A percentile compares a stretch with the other conserved stretches of the same genome.
Conservation (phyloP, 768 basidiomycete species). For the Russula abietina region DNA sequence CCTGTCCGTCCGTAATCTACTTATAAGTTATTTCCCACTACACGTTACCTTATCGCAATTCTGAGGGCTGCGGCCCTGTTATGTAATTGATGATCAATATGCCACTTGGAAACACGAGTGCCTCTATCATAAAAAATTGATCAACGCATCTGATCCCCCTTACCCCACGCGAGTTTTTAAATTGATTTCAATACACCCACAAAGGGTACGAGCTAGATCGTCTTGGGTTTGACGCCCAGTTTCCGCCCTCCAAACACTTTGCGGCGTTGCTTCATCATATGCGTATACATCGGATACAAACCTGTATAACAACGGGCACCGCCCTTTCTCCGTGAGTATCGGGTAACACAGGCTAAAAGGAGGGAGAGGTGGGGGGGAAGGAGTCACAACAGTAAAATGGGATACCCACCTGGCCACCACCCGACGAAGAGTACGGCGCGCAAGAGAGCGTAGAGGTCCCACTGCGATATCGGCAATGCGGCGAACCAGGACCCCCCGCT, state of each 20-base stretch:
- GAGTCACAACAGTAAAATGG: neutral
- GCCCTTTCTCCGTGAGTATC: neutral
- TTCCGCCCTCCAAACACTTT: constrained; percentile 45
- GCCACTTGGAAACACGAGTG: neutral
- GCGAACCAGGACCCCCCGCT: constrained; percentile 25
- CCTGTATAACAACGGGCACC: constrained; percentile 28
- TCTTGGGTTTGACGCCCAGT: constrained; percentile 35
- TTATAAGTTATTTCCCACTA: neutral
- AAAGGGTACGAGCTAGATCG: constrained; percentile 14
- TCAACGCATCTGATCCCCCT: neutral
- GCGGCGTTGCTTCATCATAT: constrained; percentile 54
- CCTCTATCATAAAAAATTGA: neutral
- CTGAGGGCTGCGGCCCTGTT: neutral
- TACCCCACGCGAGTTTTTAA: neutral
- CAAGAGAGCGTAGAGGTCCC: constrained; percentile 35
- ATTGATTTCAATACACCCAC: neutral
- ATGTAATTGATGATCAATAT: neutral
- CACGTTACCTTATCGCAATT: neutral
- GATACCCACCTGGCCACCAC: constrained; percentile 82
- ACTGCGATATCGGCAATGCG: constrained; percentile 33
- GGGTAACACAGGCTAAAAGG: neutral
- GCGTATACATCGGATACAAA: constrained; percentile 49
- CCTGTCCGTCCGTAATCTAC: neutral
- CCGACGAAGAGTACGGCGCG: constrained; percentile 53
- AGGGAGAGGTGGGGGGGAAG: too few species aligned